A percentile compares a stretch with the other conserved stretches of the same genome.
phyloP scores from a whole-genome alignment of 345 rosid species.

The Raphanus raphanistrum region DNA sequence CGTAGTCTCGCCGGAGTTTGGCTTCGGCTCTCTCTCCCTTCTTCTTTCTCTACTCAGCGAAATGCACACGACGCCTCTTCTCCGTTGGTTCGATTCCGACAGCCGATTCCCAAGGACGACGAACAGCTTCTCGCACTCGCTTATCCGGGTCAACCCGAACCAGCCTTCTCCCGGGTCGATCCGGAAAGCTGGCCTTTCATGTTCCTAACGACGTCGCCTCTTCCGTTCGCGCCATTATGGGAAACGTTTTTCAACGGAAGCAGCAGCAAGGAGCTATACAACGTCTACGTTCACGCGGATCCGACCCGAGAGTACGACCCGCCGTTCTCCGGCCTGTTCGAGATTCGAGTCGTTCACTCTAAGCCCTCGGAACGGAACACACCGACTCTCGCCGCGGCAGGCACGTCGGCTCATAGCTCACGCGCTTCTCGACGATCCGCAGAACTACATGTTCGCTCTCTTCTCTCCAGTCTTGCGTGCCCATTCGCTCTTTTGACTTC shows the following conservation, averaged over 20 bases:
- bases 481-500: slow-evolving; percentile 65
- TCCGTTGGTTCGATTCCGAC: slow-evolving; percentile 9
- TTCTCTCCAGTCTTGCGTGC: slow-evolving; percentile 73
- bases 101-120: slow-evolving; percentile 47
- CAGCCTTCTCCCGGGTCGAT: slow-evolving; percentile 34
- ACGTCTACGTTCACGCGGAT: slow-evolving; percentile 74
- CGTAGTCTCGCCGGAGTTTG: slow-evolving; percentile 21
- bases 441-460: slow-evolving; percentile 65
- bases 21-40: not conserved
- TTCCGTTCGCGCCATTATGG: slow-evolving; percentile 70
- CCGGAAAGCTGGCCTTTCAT: slow-evolving; percentile 73
- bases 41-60: slow-evolving; percentile 19
- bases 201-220: slow-evolving; percentile 66
- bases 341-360: slow-evolving; percentile 55
- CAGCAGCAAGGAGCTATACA: slow-evolving; percentile 42
- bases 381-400: slow-evolving; percentile 66
- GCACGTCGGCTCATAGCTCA: slow-evolving; percentile 69
- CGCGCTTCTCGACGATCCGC: slow-evolving; percentile 63
- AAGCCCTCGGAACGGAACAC: slow-evolving; percentile 50
- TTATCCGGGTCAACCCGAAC: slow-evolving; percentile 45
- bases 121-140: slow-evolving; percentile 49
- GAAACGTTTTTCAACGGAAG: slow-evolving; percentile 54
- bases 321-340: slow-evolving; percentile 58
- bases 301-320: slow-evolving; percentile 49
- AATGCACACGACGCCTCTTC: slow-evolving; percentile 20